A percentile compares a stretch with the other conserved stretches of the same genome.
Conservation (phyloP, 2,329 filamentous ascomycete genomes). For the Pseudocercospora ulei region DNA sequence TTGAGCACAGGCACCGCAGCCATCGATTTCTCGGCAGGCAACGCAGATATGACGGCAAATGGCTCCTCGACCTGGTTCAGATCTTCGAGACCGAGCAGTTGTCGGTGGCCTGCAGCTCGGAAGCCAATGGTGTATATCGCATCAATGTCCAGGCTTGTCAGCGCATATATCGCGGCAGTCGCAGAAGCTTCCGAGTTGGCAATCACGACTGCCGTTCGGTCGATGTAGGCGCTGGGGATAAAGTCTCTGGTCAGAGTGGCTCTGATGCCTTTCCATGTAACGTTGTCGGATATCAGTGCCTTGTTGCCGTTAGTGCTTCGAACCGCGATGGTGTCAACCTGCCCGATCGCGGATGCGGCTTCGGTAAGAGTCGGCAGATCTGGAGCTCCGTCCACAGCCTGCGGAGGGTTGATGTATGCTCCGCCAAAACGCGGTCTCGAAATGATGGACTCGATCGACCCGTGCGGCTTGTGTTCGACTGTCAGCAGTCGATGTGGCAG, state of each 20-base stretch:
- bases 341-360: conserved; percentile 66
- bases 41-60: conserved; percentile 70
- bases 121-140: conserved; percentile 81
- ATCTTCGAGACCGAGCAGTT: conserved; percentile 61
- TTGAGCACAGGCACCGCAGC: conserved; percentile 68
- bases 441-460: conserved; percentile 61
- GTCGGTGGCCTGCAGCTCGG: conserved; percentile 43
- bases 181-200: conserved; percentile 65
- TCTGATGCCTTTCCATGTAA: conserved; percentile 75
- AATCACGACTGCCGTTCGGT: conserved; percentile 64
- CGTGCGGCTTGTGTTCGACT: conserved; percentile 59
- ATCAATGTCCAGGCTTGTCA: conserved; percentile 63
- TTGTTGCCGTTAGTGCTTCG: conserved; percentile 44
- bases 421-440: conserved; percentile 69
- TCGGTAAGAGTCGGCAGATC: conserved; percentile 61
- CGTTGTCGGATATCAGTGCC: conserved; percentile 67
- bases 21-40: conserved; percentile 67
- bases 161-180: conserved; percentile 66
- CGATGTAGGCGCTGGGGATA: conserved; percentile 69
- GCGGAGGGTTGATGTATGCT: conserved; percentile 66
- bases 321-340: conserved; percentile 71
- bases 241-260: conserved; percentile 72
- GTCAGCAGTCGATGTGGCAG: conserved; percentile 71
- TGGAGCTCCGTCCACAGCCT: conserved; percentile 45
- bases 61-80: conserved; percentile 70